phyloP scores from a whole-genome alignment of 2,329 filamentous ascomycete genomes.

The Penicillium brevicompactum region DNA sequence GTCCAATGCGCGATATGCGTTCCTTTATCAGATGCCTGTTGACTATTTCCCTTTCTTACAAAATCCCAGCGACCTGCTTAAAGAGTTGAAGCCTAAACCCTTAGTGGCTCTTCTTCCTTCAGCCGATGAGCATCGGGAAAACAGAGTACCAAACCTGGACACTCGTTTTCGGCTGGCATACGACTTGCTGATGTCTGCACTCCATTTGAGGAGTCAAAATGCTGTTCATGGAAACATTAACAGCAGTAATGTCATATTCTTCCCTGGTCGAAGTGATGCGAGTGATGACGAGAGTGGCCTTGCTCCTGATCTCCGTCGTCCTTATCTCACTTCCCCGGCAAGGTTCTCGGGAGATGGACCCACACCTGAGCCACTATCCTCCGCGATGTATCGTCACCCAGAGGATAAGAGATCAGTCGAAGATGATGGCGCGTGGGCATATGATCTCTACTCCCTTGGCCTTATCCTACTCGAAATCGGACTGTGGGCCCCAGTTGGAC shows the following conservation, averaged over 20 bases:
- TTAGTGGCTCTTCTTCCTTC: constrained; percentile 47
- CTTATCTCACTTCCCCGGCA: constrained; percentile 62
- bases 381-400: constrained; percentile 65
- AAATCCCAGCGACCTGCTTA: constrained; percentile 41
- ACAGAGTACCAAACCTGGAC: constrained; percentile 58
- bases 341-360: constrained; percentile 58
- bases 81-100: constrained; percentile 42
- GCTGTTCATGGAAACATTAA: constrained; percentile 65
- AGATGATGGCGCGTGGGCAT: constrained; percentile 45
- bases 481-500: constrained; percentile 63
- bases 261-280: constrained; percentile 43
- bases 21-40: constrained; percentile 62
- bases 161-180: constrained; percentile 64
- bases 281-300: constrained; percentile 38
- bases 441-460: constrained; percentile 64
- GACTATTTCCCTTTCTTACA: constrained; percentile 47
- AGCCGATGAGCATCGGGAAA: constrained; percentile 41
- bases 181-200: constrained; percentile 58
- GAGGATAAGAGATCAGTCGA: constrained; percentile 45
- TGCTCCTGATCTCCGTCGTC: constrained; percentile 53
- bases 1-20: constrained; percentile 58
- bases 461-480: constrained; percentile 65
- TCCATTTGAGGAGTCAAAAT: constrained; percentile 59
- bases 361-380: constrained; percentile 46
- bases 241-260: constrained; percentile 65